These are phyloP conservation scores for Candida adriatica DNA, from an alignment of 805 yeast species.

Conservation along the genomic window DNA sequence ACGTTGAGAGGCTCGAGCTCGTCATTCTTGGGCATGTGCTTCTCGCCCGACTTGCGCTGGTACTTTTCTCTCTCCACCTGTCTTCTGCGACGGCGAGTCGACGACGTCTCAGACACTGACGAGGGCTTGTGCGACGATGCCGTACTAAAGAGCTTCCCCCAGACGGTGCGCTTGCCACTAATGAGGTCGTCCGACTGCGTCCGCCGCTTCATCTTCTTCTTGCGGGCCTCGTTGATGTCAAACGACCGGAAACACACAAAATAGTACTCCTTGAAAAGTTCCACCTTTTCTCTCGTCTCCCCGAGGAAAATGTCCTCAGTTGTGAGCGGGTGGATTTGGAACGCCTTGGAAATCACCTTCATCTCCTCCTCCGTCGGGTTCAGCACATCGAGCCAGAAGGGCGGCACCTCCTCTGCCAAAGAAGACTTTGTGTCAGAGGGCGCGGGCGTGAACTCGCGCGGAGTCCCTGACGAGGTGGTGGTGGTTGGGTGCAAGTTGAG, in stretches of 20 bases:
- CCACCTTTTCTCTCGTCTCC: constrained; percentile 93
- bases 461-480: constrained; percentile 7
- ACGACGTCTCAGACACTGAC: constrained; percentile 18
- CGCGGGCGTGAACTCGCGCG: constrained; percentile 6
- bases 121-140: constrained; percentile 10
- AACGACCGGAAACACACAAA: constrained; percentile 84
- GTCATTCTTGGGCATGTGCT: constrained; percentile 35
- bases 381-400: constrained; percentile 91
- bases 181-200: not conserved
- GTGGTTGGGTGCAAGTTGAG: not conserved
- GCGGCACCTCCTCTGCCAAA: constrained; percentile 33
- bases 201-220: constrained; percentile 25
- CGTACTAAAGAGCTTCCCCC: constrained; percentile 11
- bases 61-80: constrained; percentile 29
- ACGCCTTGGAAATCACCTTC: constrained; percentile 84
- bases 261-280: constrained; percentile 83
- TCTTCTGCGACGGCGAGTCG: constrained; percentile 24
- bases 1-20: constrained; percentile 86
- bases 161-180: constrained; percentile 6
- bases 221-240: constrained; percentile 72
- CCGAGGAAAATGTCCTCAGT: constrained; percentile 92
- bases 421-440: constrained; percentile 10
- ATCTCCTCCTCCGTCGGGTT: constrained; percentile 96
- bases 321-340: constrained; percentile 93
- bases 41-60: constrained; percentile 37